Evolutionary conservation across 495 filamentous ascomycete species (phyloP), one percentile per base, ranked within the genome.

Genomic region (Penicillium egyptiacum): DNA sequence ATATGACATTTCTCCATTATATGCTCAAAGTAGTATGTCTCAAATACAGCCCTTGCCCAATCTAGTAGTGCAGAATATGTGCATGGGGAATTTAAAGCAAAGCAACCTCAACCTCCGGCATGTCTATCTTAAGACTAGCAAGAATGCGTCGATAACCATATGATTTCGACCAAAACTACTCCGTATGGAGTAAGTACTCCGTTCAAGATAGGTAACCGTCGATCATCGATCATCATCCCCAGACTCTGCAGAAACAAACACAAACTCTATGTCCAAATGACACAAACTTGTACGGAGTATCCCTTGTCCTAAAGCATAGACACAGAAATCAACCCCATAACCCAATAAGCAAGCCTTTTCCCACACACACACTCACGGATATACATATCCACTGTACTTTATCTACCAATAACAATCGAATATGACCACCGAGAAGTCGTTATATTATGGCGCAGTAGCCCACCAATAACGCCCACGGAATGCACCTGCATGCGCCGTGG

Each of bases 191-290:
- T 37, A 39, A n/a, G n/a, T n/a, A n/a, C n/a, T n/a, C n/a, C n/a
- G n/a, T n/a, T n/a, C n/a, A n/a, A n/a, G n/a, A n/a, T n/a, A n/a
- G n/a, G 26, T 28, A 7, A 28, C 7, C 8, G 6, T 25, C 22
- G 42, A 45, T 45, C 42, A 45, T 17, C 8, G 25, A 47, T 30
- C 44, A 28, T 28, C 41, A 44, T 47, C 44, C 44, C 44, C 44
- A 47, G 44, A 47, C 25, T 47, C 44, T 47, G 44, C 44, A 47
- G 41, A 43, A 9, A 23, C 22, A 25, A 1, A 20, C 11, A 19
- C 6, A 28, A 26, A 26, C 44, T 28, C n/a, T 47, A 47, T 11
- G 39, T 9, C 17, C 8, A 12, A 19, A 42, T 33, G 4, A 28
- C 30, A 33, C 9, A 33, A 25, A 25, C 25, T 25, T 5, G 25